Evolutionary conservation across 2,329 filamentous ascomycete genomes (phyloP).

Genomic region (Onygena corvina): DNA sequence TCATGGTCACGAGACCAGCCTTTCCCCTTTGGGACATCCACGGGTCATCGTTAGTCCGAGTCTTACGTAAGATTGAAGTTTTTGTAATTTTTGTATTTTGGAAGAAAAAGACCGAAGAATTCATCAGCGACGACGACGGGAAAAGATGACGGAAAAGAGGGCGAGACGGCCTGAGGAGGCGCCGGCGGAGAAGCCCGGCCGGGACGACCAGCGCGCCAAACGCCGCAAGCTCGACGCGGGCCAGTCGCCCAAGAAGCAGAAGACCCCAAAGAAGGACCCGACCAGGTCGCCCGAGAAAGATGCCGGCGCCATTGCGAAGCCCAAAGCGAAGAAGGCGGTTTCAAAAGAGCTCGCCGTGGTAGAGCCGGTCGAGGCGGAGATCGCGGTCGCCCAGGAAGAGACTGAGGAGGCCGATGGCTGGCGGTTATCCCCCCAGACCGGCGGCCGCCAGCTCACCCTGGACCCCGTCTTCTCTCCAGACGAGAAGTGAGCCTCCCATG

Average conservation of each 20-base stretch:
- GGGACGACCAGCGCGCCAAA: constrained; percentile 11
- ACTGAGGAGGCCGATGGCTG: constrained; percentile 6
- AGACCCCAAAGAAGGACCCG: neutral
- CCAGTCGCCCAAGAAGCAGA: neutral
- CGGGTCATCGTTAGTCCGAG: neutral
- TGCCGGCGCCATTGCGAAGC: neutral
- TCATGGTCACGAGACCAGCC: neutral
- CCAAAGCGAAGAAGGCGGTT: neutral
- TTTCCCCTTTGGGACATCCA: neutral
- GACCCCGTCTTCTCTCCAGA: constrained; percentile 49
- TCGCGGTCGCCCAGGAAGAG: neutral
- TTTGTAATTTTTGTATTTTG: neutral
- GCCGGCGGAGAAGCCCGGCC: constrained; percentile 7
- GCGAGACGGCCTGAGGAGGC: constrained; percentile 10
- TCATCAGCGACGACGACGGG: too few species aligned
- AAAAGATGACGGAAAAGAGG: constrained; percentile 13
- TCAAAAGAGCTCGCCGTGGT: neutral
- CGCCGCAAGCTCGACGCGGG: constrained; percentile 5
- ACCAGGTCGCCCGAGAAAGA: too few species aligned
- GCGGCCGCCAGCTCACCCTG: constrained; percentile 44
- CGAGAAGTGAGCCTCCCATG: constrained; percentile 35
- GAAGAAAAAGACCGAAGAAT: neutral
- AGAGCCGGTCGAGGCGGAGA: neutral
- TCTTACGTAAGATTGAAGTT: neutral
- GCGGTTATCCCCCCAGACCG: constrained; percentile 19